Evolutionary conservation across 2,329 filamentous ascomycete species (phyloP), one percentile per base, ranked within the genome.

Genomic region (Venturia oleaginea): DNA sequence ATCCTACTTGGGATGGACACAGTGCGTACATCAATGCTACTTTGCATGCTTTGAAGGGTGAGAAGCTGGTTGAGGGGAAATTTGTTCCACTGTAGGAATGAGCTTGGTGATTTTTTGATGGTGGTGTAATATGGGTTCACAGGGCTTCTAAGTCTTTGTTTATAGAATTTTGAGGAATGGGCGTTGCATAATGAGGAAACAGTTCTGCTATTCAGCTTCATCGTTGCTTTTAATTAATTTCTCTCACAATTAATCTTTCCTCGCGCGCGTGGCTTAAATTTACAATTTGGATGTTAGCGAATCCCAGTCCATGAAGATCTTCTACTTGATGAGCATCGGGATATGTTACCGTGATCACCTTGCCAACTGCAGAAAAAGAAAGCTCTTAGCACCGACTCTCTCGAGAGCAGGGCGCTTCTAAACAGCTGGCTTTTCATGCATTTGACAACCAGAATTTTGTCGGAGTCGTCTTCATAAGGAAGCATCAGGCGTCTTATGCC

Each of bases 1-100:
- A 62, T 48, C 60, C 60, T 32, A 62, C 60, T 42, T 62, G 8
- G n/a, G 60, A 62, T n/a, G 60, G 60, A 19, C 60, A 62, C 30
- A 34, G 10, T n/a, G 60, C 60, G 19, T 62, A 62, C 17, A 48
- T 62, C 19, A 62, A 62, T 27, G 60, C 60, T 27, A 34, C 42
- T 42, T 42, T 62, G 34, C 34, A 59, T 59, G 57, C 57, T 24
- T 40, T 59, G 57, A 46, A 46, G n/a, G 43, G 43, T n/a, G 5
- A 46, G 19, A 4, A 46, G 22, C n/a, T 46, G 19, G 43, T 46
- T 24, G n/a, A 22, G 22, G 43, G 19, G 19, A 6, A 22, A 46
- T 46, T 46, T 46, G 43, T 46, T 2, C n/a, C 43, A 7, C 6
- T 46, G 5, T 24, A 46, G 43, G 19, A 17, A 43, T 43, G 15